These are phyloP conservation scores for Leccinum ochraceum DNA, from an alignment of 768 basidiomycete genomes.

Conservation along the genomic window DNA sequence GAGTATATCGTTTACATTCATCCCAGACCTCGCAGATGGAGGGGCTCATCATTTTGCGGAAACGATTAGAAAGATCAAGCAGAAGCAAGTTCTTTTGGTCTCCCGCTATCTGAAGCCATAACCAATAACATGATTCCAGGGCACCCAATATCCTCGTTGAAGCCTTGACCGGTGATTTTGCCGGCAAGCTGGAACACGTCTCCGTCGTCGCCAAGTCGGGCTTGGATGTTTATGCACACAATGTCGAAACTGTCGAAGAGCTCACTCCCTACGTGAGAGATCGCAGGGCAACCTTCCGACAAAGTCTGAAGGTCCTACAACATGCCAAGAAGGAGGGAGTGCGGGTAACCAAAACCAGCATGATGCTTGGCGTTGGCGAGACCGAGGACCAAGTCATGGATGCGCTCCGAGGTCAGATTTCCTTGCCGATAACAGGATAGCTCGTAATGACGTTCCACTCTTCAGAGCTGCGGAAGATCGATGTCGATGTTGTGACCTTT, in stretches of 20 bases:
- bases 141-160: conserved; percentile 96
- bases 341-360: conserved; percentile 92
- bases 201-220: conserved; percentile 87
- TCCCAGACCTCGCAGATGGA: conserved; percentile 86
- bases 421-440: background rate
- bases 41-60: conserved; percentile 94
- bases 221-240: conserved; percentile 97
- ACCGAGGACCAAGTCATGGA: conserved; percentile 77
- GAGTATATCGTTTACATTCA: conserved; percentile 4
- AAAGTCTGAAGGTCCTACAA: conserved; percentile 77
- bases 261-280: conserved; percentile 95
- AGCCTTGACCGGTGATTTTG: conserved; percentile 94
- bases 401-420: conserved; percentile 72
- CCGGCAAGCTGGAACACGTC: conserved; percentile 73
- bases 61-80: conserved; percentile 93
- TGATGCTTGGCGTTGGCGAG: conserved; percentile 98
- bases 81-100: conserved; percentile 61
- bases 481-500: conserved; percentile 98
- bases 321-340: conserved; percentile 84
- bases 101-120: background rate
- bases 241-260: conserved; percentile 93
- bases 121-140: conserved; percentile 41
- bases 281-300: conserved; percentile 87
- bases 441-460: background rate
- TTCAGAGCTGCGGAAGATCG: conserved; percentile 79